Conservation (phyloP, 768 basidiomycete species). For the Podaxis rugospora region DNA sequence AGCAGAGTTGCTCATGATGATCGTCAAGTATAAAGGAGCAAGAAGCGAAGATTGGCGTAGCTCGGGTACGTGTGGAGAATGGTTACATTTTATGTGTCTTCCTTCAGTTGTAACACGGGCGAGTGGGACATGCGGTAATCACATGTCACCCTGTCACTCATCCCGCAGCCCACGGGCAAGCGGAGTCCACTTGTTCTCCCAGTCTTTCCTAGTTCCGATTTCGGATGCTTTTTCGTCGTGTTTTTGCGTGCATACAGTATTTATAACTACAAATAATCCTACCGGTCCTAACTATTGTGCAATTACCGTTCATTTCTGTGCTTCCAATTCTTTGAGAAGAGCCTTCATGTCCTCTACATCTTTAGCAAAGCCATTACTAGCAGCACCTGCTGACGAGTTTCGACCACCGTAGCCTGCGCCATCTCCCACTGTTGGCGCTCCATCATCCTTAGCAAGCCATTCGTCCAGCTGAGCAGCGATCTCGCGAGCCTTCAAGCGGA, state of each 20-base stretch:
- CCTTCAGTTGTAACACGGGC: constrained; percentile 8
- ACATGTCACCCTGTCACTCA: constrained; percentile 15
- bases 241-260: constrained; percentile 5
- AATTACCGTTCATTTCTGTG: constrained; percentile 5
- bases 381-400: constrained; percentile 26
- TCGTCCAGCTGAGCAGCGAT: constrained; percentile 72
- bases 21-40: constrained; percentile 8
- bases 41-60: neutral
- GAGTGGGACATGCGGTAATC: constrained; percentile 12
- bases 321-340: constrained; percentile 43
- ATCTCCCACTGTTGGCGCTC: constrained; percentile 49
- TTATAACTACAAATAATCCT: constrained; percentile 7
- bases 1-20: constrained; percentile 65
- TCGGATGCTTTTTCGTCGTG: neutral
- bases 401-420: constrained; percentile 37
- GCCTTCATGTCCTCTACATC: constrained; percentile 72
- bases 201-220: neutral
- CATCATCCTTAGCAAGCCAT: constrained; percentile 78
- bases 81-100: constrained; percentile 14
- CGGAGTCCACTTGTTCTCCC: too few relatives aligned
- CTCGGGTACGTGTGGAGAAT: neutral
- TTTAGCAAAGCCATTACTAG: constrained; percentile 59
- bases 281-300: neutral
- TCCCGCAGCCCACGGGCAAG: neutral
- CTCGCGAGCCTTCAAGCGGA: constrained; percentile 73